Evolutionary conservation across 257 asterid genomes (phyloP).

Genomic region (Handroanthus guayacan): DNA sequence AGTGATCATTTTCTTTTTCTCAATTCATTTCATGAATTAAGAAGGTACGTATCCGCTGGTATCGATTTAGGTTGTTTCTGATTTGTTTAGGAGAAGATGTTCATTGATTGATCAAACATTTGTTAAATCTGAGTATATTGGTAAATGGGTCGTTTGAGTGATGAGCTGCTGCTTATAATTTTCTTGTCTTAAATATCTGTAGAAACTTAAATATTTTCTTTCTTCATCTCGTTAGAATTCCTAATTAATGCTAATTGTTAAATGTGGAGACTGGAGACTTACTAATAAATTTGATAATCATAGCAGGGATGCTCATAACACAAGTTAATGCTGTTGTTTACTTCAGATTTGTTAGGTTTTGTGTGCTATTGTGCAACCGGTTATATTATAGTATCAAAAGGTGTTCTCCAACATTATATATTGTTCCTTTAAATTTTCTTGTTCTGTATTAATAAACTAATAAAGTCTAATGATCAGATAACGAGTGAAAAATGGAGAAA

Average conservation of each 20-base stretch:
- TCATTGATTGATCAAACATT: background rate
- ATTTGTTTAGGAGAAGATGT: constrained; percentile 13
- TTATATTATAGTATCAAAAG: background rate
- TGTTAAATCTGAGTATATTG: background rate
- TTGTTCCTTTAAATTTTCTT: background rate
- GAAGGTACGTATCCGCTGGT: background rate
- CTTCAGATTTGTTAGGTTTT: background rate
- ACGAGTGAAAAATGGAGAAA: constrained; percentile 74
- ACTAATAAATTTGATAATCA: background rate
- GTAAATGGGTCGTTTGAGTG: constrained; percentile 16
- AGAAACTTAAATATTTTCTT: background rate
- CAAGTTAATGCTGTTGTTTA: background rate
- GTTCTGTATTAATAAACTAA: constrained; percentile 17
- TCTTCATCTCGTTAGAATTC: background rate
- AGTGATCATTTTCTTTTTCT: constrained; percentile 8
- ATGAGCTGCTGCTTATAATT: background rate
- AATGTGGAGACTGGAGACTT: constrained; percentile 16
- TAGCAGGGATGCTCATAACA: background rate
- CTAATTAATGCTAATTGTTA: background rate
- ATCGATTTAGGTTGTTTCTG: background rate
- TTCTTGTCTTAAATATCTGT: constrained; percentile 1
- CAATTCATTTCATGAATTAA: constrained; percentile 6
- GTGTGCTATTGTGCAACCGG: background rate
- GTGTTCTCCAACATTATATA: background rate
- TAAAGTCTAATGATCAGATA: constrained; percentile 36